A percentile compares a stretch with the other conserved stretches of the same genome.
These are phyloP conservation scores for Stemphylium beticola DNA, from an alignment of 2,329 filamentous ascomycete genomes.

Conservation along the genomic window DNA sequence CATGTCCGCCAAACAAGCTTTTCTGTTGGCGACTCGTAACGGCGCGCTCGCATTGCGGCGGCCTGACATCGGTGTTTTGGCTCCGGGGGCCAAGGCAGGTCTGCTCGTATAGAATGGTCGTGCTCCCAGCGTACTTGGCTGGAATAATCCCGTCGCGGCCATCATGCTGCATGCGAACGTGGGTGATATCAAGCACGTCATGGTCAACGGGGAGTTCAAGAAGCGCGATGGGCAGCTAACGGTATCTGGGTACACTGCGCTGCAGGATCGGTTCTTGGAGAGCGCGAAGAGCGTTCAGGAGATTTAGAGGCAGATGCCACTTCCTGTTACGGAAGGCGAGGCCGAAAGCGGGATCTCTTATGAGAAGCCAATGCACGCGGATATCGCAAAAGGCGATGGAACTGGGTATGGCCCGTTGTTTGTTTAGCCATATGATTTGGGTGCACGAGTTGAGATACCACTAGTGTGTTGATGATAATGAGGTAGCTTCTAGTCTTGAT, in stretches of 20 bases:
- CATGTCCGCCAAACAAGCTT: constrained; percentile 62
- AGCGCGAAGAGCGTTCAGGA: constrained; percentile 28
- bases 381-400: constrained; percentile 7
- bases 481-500: too few species aligned
- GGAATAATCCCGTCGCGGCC: constrained; percentile 62
- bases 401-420: constrained; percentile 11
- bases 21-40: constrained; percentile 60
- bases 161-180: constrained; percentile 62
- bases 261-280: constrained; percentile 27
- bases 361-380: constrained; percentile 4
- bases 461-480: too few species aligned
- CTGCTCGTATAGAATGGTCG: constrained; percentile 60
- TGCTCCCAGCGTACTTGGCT: constrained; percentile 59
- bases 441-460: too few species aligned
- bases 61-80: constrained; percentile 59
- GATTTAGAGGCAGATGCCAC: constrained; percentile 16
- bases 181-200: constrained; percentile 59
- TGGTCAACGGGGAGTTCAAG: constrained; percentile 57
- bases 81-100: constrained; percentile 61
- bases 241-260: constrained; percentile 18
- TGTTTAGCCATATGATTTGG: not conserved
- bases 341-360: not conserved
- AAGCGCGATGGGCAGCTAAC: constrained; percentile 55
- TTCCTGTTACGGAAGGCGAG: constrained; percentile 3
- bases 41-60: constrained; percentile 61